phyloP scores from a whole-genome alignment of 345 rosid genomes.

The Trapa incisa region DNA sequence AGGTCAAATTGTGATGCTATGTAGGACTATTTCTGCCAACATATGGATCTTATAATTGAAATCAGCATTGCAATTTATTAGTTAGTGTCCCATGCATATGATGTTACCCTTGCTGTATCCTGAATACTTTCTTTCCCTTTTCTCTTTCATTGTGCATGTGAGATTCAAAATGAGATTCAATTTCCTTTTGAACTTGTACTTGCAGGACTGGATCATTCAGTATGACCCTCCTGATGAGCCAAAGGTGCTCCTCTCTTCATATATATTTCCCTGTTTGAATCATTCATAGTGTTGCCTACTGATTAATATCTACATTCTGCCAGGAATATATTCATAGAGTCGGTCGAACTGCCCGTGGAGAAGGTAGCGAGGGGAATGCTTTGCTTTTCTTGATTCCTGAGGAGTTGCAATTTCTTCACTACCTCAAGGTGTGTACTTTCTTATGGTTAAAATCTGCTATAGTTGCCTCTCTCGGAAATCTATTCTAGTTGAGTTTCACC shows the following conservation, averaged over 20 bases:
- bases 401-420: slow-evolving; percentile 77
- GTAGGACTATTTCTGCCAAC: neutral
- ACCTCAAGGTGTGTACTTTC: slow-evolving; percentile 50
- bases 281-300: slow-evolving; percentile 3
- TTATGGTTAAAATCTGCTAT: neutral
- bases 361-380: slow-evolving; percentile 95
- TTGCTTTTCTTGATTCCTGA: slow-evolving; percentile 85
- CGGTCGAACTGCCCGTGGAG: slow-evolving; percentile 99
- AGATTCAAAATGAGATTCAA: neutral
- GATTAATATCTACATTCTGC: slow-evolving; percentile 10
- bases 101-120: neutral
- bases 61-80: neutral
- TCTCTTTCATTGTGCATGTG: neutral
- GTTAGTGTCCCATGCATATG: neutral
- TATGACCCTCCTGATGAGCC: slow-evolving; percentile 99
- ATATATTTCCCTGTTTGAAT: neutral
- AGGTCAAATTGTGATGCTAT: neutral
- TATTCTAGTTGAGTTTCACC: too few relatives aligned
- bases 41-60: neutral
- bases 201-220: slow-evolving; percentile 96
- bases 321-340: slow-evolving; percentile 99
- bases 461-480: neutral
- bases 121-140: neutral
- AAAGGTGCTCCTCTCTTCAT: slow-evolving; percentile 32
- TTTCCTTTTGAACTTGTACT: neutral